These are phyloP conservation scores for Nakataea oryzae DNA, from an alignment of 2,329 filamentous ascomycete species.

Conservation along the genomic window DNA sequence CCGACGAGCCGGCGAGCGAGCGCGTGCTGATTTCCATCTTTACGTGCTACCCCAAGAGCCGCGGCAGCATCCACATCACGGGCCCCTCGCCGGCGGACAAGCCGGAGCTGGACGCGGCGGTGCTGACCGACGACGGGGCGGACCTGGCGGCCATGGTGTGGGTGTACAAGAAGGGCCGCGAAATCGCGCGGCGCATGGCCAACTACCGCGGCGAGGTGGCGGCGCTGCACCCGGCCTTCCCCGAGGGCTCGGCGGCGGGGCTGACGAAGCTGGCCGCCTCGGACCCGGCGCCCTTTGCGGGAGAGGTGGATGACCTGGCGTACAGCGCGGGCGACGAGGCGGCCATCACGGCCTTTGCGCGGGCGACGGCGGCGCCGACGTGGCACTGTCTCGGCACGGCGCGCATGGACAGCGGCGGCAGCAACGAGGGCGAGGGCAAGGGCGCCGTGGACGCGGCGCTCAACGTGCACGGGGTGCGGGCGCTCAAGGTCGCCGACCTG, in stretches of 20 bases:
- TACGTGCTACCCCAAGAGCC: conserved; percentile 48
- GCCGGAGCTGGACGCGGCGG: conserved; percentile 41
- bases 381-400: conserved; percentile 31
- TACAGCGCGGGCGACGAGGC: conserved; percentile 32
- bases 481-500: conserved; percentile 27
- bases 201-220: conserved; percentile 18
- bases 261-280: conserved; percentile 5
- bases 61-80: conserved; percentile 46
- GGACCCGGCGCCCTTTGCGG: conserved; percentile 7
- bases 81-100: conserved; percentile 21
- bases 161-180: conserved; percentile 37
- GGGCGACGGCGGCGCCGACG: conserved; percentile 25
- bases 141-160: conserved; percentile 43
- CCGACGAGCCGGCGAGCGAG: conserved; percentile 20
- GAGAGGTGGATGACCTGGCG: conserved; percentile 16
- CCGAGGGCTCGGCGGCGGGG: conserved; percentile 9
- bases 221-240: conserved; percentile 12
- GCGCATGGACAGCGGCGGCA: conserved; percentile 24
- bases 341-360: conserved; percentile 29
- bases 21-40: conserved; percentile 41
- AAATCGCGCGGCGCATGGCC: conserved; percentile 34
- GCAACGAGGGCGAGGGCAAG: conserved; percentile 13
- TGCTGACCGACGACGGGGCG: conserved; percentile 32
- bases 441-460: conserved; percentile 30
- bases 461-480: conserved; percentile 27